phyloP scores from a whole-genome alignment of 148 eudicot genomes.

The Rhododendron kiyosumense region DNA sequence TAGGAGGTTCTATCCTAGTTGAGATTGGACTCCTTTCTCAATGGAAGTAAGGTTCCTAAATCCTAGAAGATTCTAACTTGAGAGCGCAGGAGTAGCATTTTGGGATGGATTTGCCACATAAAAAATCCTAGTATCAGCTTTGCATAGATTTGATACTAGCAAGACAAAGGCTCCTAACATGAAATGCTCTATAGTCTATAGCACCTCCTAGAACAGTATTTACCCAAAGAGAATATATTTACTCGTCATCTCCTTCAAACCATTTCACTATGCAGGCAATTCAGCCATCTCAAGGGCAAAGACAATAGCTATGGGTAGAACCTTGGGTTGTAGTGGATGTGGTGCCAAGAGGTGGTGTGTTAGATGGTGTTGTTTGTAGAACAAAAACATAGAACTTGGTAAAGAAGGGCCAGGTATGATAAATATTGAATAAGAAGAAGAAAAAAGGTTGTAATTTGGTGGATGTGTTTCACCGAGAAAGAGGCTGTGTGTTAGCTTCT shows the following conservation, averaged over 20 bases:
- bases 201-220: neutral
- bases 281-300: neutral
- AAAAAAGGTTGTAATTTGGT: neutral
- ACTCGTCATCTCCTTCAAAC: neutral
- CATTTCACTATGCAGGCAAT: neutral
- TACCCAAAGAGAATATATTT: neutral
- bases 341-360: neutral
- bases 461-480: neutral
- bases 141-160: neutral
- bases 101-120: neutral
- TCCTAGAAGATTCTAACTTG: neutral
- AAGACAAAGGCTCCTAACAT: neutral
- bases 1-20: too few species aligned
- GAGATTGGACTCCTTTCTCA: neutral
- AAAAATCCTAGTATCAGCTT: neutral
- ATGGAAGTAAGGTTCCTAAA: neutral
- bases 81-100: neutral
- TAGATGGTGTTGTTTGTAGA: neutral
- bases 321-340: neutral
- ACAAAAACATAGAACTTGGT: neutral
- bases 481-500: neutral
- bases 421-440: neutral
- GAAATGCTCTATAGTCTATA: neutral
- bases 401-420: neutral
- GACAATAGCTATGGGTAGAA: neutral